Conservation (phyloP, 2,329 filamentous ascomycete species). For the Hymenotorrendiella dingleyae region DNA sequence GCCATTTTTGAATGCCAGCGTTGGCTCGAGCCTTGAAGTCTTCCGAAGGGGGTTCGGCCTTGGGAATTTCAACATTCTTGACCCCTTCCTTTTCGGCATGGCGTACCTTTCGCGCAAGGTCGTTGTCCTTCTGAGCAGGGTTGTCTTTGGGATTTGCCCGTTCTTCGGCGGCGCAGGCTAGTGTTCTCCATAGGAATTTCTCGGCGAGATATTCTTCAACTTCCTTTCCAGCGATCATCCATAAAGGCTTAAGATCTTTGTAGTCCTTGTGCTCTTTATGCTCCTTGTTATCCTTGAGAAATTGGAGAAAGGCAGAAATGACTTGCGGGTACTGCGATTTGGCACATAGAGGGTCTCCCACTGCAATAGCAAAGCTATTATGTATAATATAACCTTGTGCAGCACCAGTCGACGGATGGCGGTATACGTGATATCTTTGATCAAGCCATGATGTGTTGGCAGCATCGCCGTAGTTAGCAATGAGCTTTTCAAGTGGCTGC, state of each 20-base stretch:
- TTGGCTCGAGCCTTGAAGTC: conserved; percentile 67
- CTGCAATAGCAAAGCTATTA: conserved; percentile 73
- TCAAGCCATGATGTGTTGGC: conserved; percentile 93
- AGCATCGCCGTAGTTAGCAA: conserved; percentile 92
- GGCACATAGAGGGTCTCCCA: conserved; percentile 84
- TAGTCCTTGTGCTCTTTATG: conserved; percentile 36
- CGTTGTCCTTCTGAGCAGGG: conserved; percentile 61
- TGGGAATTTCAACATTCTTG: conserved; percentile 66
- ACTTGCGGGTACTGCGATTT: conserved; percentile 67
- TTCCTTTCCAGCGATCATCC: conserved; percentile 78
- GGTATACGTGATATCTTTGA: conserved; percentile 82
- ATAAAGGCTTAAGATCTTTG: conserved; percentile 72
- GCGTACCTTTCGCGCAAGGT: conserved; percentile 73
- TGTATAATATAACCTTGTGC: conserved; percentile 78
- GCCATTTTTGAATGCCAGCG: conserved; percentile 72
- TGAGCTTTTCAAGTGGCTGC: conserved; percentile 76
- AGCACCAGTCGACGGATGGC: conserved; percentile 71
- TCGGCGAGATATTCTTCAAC: conserved; percentile 75
- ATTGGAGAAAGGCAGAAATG: conserved; percentile 68
- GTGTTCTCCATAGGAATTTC: conserved; percentile 78
- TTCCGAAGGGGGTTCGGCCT: conserved; percentile 56
- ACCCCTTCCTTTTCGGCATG: conserved; percentile 83
- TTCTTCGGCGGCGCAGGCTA: conserved; percentile 85
- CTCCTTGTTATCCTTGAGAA: conserved; percentile 51
- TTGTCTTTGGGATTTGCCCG: conserved; percentile 71